Base-by-base conservation (phyloP, 1,139 yeast species). In the Kodamaea derodonti region DNA sequence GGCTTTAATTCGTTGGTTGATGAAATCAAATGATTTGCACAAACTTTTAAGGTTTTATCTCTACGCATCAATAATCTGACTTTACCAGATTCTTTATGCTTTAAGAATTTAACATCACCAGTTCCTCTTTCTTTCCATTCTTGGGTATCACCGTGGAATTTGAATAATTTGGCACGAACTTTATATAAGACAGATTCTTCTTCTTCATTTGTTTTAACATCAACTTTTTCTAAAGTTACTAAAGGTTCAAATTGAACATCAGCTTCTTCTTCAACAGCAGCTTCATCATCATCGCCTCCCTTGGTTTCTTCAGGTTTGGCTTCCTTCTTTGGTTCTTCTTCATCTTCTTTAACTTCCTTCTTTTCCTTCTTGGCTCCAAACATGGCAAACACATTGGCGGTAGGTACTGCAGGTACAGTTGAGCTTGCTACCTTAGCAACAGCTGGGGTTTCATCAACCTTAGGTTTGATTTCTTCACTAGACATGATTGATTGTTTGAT, bases 71-170 rank as follows among this genome's bases (percentile, higher is more conserved):
- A 75, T 48, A 92, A 67, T 69, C 98, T 83, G 45, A 84, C 85
- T 69, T 86, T 90, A 39, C 77, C 75, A 39, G 87, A 69, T 42
- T 69, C 69, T 66, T 86, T 87, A 71, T 90, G 96, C 70, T 92
- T 78, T 60, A 92, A 78, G 65, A 92, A 87, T 68, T 90, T 87
- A 53, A 90, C 97, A 58, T 92, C 98, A 53, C 98, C 99, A 30
- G 97, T 88, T 50, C 98, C 98, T 72, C 98, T 85, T 73, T 94
- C 99, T 66, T 94, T 92, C 98, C 99, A 92, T 69, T 92, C 98
- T 57, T 86, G 85, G 39, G 81, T 59, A 45, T 83, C 88, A 42
- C 72, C 73, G 56, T 83, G 85, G 72, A 83, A 92, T 65, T 88
- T 83, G 75, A 92, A 92, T 58, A 92, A 75, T 69, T 92, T 94